These are phyloP conservation scores for Scalesia atractyloides DNA, from an alignment of 129 eudicot species.

Conservation along the genomic window DNA sequence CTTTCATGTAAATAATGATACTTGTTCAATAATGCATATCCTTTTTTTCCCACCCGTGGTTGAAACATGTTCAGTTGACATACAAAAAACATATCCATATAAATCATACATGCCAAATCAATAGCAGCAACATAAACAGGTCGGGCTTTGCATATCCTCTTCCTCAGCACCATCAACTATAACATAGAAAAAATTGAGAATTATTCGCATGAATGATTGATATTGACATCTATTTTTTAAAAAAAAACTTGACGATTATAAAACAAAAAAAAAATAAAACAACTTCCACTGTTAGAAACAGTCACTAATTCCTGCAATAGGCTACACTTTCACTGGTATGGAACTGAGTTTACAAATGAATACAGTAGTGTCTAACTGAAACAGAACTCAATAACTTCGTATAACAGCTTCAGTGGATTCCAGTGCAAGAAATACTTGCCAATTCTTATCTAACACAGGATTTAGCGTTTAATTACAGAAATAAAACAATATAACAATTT, in stretches of 20 bases:
- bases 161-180: slow-evolving; percentile 80
- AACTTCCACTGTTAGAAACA: neutral
- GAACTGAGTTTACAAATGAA: neutral
- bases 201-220: neutral
- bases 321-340: neutral
- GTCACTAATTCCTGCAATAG: neutral
- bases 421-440: neutral
- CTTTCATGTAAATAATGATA: slow-evolving; percentile 2
- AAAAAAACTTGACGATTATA: neutral
- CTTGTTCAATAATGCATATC: slow-evolving; percentile 15
- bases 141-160: slow-evolving; percentile 84
- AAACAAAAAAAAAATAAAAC: neutral
- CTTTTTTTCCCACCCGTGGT: slow-evolving; percentile 1
- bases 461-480: neutral
- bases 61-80: neutral
- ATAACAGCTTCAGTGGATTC: slow-evolving; percentile 4
- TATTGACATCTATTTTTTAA: neutral
- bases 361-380: neutral
- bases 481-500: neutral
- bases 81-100: slow-evolving; percentile 8
- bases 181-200: slow-evolving; percentile 25
- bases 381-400: neutral
- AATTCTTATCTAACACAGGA: neutral
- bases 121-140: slow-evolving; percentile 98
- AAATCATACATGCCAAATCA: slow-evolving; percentile 78